phyloP scores from a whole-genome alignment of 441 rosid species.

The Gossypium trilobum region DNA sequence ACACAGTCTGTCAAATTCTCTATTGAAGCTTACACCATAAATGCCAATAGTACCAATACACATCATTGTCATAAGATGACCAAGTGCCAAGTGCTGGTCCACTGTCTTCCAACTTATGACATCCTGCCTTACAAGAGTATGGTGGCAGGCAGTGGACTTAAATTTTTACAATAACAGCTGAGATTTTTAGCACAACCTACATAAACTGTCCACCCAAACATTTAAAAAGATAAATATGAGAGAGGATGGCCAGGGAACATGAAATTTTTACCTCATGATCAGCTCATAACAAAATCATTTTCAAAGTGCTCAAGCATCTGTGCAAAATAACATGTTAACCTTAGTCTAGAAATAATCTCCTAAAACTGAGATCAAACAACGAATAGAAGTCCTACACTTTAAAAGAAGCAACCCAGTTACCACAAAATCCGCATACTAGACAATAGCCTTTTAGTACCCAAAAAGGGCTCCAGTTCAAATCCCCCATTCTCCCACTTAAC shows the following conservation, averaged over 20 bases:
- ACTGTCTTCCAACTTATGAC: neutral
- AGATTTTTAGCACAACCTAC: neutral
- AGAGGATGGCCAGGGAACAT: neutral
- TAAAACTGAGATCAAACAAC: slow-evolving; percentile 2
- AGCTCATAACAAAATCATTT: neutral
- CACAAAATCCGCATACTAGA: neutral
- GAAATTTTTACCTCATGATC: neutral
- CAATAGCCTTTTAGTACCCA: neutral
- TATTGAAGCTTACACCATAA: neutral
- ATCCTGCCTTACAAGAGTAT: neutral
- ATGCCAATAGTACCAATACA: neutral
- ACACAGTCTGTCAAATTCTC: neutral
- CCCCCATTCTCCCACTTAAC: neutral
- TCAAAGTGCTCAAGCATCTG: neutral
- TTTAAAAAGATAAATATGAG: neutral
- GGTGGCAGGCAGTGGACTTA: neutral
- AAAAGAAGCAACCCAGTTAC: slow-evolving; percentile 3
- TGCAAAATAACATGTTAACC: neutral
- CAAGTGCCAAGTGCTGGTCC: neutral
- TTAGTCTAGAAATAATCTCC: neutral
- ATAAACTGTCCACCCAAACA: neutral
- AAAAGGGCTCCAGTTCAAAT: neutral
- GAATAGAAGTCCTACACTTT: neutral
- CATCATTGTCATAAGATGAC: neutral
- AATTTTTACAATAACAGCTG: neutral